Percentiles rank a stretch among this genome's conserved stretches.
phyloP scores from a whole-genome alignment of 169 alveolate species.

The Babesia gibsoni region DNA sequence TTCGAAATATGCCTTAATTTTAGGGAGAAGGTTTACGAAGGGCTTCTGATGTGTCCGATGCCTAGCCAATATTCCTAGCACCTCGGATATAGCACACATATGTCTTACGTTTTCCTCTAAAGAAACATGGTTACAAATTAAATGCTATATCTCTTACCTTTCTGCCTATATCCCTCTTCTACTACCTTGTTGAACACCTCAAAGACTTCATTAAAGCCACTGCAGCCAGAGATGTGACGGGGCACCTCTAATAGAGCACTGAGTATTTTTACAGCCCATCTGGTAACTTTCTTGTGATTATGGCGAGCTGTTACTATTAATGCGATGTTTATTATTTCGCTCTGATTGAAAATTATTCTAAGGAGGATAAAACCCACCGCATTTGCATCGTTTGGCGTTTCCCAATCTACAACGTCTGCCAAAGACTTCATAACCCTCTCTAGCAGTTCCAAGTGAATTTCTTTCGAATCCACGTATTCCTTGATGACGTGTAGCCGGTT shows the following conservation, averaged over 20 bases:
- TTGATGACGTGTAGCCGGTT: neutral
- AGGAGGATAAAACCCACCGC: slow-evolving; percentile 18
- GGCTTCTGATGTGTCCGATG: slow-evolving; percentile 1
- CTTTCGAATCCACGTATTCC: neutral
- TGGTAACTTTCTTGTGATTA: too few relatives aligned
- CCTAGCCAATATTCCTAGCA: slow-evolving; percentile 19
- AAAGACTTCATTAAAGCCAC: neutral
- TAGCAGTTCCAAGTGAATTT: neutral
- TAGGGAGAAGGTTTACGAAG: slow-evolving; percentile 34
- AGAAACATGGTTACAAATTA: neutral
- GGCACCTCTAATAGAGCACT: neutral
- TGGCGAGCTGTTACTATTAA: too few relatives aligned
- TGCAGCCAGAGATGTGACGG: neutral
- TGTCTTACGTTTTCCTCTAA: slow-evolving; percentile 9
- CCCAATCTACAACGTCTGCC: neutral
- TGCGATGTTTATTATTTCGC: slow-evolving; percentile 4
- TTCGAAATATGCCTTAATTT: slow-evolving; percentile 3
- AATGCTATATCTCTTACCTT: neutral
- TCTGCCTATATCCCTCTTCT: neutral
- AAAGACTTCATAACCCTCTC: neutral
- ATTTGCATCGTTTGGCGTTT: neutral
- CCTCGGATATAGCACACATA: neutral
- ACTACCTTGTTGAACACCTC: slow-evolving; percentile 8
- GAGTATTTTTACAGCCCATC: neutral
- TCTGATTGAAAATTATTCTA: too few relatives aligned